These are phyloP conservation scores for Hepatocystis sp. DNA, from an alignment of 169 alveolate species.

Conservation along the genomic window DNA sequence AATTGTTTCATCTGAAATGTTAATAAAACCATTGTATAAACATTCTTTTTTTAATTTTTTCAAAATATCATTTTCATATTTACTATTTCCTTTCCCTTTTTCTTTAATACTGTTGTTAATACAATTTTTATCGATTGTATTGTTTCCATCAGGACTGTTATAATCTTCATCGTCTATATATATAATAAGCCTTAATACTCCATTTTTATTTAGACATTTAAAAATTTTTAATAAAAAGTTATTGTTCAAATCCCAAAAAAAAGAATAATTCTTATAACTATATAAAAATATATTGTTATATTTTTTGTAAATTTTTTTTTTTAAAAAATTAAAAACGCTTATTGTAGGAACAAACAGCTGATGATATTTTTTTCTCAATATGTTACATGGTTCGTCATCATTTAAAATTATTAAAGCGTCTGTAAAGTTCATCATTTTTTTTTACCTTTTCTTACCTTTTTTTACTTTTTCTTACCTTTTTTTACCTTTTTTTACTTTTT, in stretches of 20 bases:
- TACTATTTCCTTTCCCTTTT: too few species aligned
- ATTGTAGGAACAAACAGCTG: slow-evolving; percentile 55
- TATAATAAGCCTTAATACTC: slow-evolving; percentile 19
- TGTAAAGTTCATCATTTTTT: slow-evolving; percentile 45
- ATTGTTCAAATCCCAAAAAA: slow-evolving; percentile 52
- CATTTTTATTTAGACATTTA: slow-evolving; percentile 55
- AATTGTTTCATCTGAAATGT: slow-evolving; percentile 21
- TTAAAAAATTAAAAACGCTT: slow-evolving; percentile 36
- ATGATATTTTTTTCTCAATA: slow-evolving; percentile 39
- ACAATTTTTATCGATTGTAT: background rate
- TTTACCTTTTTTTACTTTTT: background rate
- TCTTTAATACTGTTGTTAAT: background rate
- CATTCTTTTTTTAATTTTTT: slow-evolving; percentile 41
- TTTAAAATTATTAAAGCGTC: slow-evolving; percentile 55
- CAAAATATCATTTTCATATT: slow-evolving; percentile 11
- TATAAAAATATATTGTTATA: slow-evolving; percentile 53
- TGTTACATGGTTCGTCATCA: slow-evolving; percentile 64
- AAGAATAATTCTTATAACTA: slow-evolving; percentile 32
- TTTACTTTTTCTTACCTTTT: background rate
- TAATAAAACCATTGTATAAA: slow-evolving; percentile 50
- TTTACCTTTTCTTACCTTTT: background rate
- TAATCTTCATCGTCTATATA: slow-evolving; percentile 18
- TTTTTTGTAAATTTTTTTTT: slow-evolving; percentile 29
- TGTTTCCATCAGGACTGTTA: background rate
- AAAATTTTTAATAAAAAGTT: slow-evolving; percentile 34